Conservation (phyloP, 2,329 filamentous ascomycete genomes). For the Calonectria ilicicola region DNA sequence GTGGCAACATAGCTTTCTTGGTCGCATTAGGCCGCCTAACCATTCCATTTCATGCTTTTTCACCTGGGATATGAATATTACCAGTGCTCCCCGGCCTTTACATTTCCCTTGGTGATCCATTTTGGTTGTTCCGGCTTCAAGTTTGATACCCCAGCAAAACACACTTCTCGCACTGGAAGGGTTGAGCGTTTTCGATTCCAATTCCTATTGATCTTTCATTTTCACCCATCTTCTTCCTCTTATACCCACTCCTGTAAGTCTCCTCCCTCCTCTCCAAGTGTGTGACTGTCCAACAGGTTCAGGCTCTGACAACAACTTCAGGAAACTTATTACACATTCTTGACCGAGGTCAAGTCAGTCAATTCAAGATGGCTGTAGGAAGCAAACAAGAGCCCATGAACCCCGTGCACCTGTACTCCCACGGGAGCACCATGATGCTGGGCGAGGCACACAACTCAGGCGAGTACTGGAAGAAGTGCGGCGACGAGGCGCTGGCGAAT, state of each 20-base stretch:
- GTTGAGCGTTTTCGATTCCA: neutral
- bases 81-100: neutral
- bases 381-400: conserved; percentile 23
- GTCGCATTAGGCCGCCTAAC: neutral
- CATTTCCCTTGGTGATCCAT: neutral
- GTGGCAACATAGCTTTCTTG: neutral
- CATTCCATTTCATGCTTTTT: neutral
- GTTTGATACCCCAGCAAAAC: neutral
- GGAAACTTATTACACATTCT: neutral
- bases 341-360: neutral
- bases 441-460: conserved; percentile 36
- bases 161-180: neutral
- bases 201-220: too few species aligned
- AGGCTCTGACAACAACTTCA: neutral
- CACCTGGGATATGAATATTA: conserved; percentile 2
- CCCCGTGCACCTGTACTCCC: conserved; percentile 41
- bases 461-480: conserved; percentile 39
- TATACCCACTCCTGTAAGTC: neutral
- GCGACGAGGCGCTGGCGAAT: conserved; percentile 35
- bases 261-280: neutral
- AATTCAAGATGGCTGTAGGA: conserved; percentile 4
- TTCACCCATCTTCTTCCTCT: neutral
- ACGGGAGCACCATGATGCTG: conserved; percentile 42
- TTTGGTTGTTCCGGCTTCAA: neutral
- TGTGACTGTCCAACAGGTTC: too few species aligned